A percentile compares a stretch with the other conserved stretches of the same genome.
phyloP scores from a whole-genome alignment of 2,329 filamentous ascomycete genomes.

The Elsinoe arachidis region DNA sequence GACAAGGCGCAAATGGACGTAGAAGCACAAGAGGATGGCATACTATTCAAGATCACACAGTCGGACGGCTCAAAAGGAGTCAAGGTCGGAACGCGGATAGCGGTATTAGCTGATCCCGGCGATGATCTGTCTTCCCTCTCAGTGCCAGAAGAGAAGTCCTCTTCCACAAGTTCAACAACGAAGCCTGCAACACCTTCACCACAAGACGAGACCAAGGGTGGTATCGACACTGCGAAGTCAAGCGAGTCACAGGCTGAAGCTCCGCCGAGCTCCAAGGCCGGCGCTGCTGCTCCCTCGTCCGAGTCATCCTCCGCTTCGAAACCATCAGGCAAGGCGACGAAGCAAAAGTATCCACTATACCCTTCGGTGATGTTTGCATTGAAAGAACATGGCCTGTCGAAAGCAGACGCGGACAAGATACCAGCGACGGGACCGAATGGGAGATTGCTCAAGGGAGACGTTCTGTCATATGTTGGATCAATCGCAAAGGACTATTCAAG shows the following conservation, averaged over 20 bases:
- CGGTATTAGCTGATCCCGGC: slow-evolving; percentile 69
- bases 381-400: slow-evolving; percentile 66
- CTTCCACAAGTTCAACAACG: slow-evolving; percentile 29
- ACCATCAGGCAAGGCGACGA: slow-evolving; percentile 41
- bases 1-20: slow-evolving; percentile 95
- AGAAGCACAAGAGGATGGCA: slow-evolving; percentile 81
- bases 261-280: slow-evolving; percentile 23
- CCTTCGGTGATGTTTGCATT: slow-evolving; percentile 80
- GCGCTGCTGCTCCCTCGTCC: slow-evolving; percentile 5
- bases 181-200: slow-evolving; percentile 21
- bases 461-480: slow-evolving; percentile 77
- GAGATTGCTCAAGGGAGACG: slow-evolving; percentile 87
- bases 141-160: slow-evolving; percentile 59
- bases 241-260: slow-evolving; percentile 20
- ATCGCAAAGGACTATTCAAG: slow-evolving; percentile 65
- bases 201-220: slow-evolving; percentile 19
- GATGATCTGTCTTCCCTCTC: slow-evolving; percentile 69
- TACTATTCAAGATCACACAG: slow-evolving; percentile 74
- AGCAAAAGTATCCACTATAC: slow-evolving; percentile 63
- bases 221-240: slow-evolving; percentile 18
- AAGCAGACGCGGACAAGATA: slow-evolving; percentile 70
- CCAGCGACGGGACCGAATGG: slow-evolving; percentile 80
- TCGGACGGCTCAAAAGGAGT: slow-evolving; percentile 66
- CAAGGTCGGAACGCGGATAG: slow-evolving; percentile 72
- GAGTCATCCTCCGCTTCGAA: slow-evolving; percentile 9